Conservation (phyloP, 495 filamentous ascomycete species). For the Niebla homalea region DNA sequence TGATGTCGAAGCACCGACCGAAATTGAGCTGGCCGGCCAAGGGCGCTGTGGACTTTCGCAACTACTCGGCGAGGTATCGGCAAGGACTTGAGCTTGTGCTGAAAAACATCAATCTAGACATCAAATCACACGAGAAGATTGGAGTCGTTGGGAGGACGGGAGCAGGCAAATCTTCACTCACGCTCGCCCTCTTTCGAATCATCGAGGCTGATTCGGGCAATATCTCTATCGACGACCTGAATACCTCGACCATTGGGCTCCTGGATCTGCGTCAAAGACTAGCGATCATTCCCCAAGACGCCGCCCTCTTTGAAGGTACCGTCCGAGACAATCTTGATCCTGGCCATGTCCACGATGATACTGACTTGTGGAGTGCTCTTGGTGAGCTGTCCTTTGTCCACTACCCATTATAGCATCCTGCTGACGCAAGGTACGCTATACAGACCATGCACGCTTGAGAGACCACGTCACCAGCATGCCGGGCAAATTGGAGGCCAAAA, state of each 20-base stretch:
- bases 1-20: conserved; percentile 76
- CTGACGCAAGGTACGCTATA: conserved; percentile 6
- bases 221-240: conserved; percentile 76
- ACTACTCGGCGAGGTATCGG: conserved; percentile 90
- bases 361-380: conserved; percentile 92
- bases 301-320: conserved; percentile 91
- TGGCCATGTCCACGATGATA: conserved; percentile 88
- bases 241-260: conserved; percentile 83
- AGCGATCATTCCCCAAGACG: conserved; percentile 97
- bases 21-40: conserved; percentile 83
- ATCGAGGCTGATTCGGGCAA: conserved; percentile 73
- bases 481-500: conserved; percentile 74
- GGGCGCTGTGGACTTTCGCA: conserved; percentile 79
- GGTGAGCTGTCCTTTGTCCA: conserved; percentile 40
- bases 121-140: conserved; percentile 94
- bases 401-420: background rate
- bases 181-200: conserved; percentile 86
- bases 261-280: conserved; percentile 78
- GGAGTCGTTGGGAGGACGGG: conserved; percentile 94
- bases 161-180: conserved; percentile 92
- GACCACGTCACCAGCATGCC: conserved; percentile 83
- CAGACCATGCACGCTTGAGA: conserved; percentile 87
- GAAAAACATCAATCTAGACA: conserved; percentile 79
- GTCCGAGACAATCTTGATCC: conserved; percentile 95
- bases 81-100: conserved; percentile 79